Percentiles rank a stretch among this genome's conserved stretches.
These are phyloP conservation scores for Tuber brumale DNA, from an alignment of 495 filamentous ascomycete species.

Conservation along the genomic window DNA sequence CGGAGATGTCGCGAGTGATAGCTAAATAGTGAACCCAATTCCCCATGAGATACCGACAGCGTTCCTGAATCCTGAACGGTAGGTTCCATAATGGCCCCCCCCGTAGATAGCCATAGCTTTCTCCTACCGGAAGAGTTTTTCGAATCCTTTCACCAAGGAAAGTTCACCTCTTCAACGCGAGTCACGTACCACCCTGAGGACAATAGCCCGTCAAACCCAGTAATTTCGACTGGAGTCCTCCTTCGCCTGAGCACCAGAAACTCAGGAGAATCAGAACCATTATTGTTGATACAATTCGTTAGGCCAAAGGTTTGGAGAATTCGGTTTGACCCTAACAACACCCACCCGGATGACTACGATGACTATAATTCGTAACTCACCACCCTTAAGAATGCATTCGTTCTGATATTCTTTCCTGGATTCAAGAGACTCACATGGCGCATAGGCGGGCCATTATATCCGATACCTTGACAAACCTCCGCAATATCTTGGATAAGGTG, in stretches of 20 bases:
- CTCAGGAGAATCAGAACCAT: neutral
- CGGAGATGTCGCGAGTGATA: neutral
- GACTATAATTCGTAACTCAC: slow-evolving; percentile 16
- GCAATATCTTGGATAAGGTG: slow-evolving; percentile 8
- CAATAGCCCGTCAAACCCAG: slow-evolving; percentile 8
- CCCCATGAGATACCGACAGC: neutral
- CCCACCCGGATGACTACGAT: slow-evolving; percentile 2
- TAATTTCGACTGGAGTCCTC: slow-evolving; percentile 11
- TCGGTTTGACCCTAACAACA: slow-evolving; percentile 9
- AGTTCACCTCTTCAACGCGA: neutral
- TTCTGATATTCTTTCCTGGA: neutral
- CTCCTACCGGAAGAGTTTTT: slow-evolving; percentile 10
- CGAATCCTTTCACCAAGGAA: neutral
- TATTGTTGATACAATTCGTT: slow-evolving; percentile 18
- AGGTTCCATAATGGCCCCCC: neutral
- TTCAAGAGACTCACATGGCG: neutral
- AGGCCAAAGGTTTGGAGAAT: slow-evolving; percentile 22
- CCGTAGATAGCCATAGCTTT: slow-evolving; percentile 10
- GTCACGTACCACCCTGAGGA: slow-evolving; percentile 4
- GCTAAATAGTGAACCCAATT: neutral
- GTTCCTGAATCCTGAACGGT: neutral
- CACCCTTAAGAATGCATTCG: neutral
- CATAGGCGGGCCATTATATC: slow-evolving; percentile 13
- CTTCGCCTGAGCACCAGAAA: neutral
- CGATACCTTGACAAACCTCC: slow-evolving; percentile 13